Conservation (phyloP, 371 early-diverging fungal species). For the Apophysomyces variabilis region DNA sequence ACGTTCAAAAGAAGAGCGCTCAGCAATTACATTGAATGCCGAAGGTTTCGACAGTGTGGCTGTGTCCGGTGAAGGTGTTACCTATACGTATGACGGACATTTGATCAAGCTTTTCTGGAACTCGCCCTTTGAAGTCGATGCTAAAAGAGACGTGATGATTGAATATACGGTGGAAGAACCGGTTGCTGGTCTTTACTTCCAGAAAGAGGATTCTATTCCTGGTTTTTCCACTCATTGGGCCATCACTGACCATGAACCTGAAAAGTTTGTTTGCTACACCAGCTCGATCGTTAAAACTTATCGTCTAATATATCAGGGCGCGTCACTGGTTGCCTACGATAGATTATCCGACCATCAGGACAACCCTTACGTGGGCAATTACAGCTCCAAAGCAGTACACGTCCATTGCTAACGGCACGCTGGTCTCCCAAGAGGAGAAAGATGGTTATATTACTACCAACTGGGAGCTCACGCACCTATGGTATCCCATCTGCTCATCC, state of each 20-base stretch:
- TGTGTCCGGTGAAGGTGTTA: slow-evolving; percentile 30
- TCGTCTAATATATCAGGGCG: slow-evolving; percentile 18
- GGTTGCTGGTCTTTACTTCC: slow-evolving; percentile 40
- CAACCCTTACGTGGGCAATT: slow-evolving; percentile 51
- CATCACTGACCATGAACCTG: slow-evolving; percentile 46
- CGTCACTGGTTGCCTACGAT: slow-evolving; percentile 68
- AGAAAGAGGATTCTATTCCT: slow-evolving; percentile 18
- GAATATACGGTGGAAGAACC: slow-evolving; percentile 50
- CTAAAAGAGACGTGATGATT: slow-evolving; percentile 38
- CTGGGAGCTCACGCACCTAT: slow-evolving; percentile 50
- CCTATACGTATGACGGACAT: slow-evolving; percentile 48
- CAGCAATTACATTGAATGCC: slow-evolving; percentile 33
- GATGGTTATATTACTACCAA: slow-evolving; percentile 41
- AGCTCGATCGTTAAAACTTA: slow-evolving; percentile 6
- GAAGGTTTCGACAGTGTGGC: slow-evolving; percentile 41
- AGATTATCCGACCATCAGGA: slow-evolving; percentile 60
- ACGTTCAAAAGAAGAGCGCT: slow-evolving; percentile 14
- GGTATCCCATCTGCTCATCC: slow-evolving; percentile 20
- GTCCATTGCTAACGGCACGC: slow-evolving; percentile 58
- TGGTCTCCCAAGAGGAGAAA: slow-evolving; percentile 25
- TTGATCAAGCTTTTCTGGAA: slow-evolving; percentile 40
- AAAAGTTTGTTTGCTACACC: slow-evolving; percentile 29
- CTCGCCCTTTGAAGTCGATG: slow-evolving; percentile 36
- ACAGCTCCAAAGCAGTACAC: slow-evolving; percentile 47
- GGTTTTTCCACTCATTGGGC: slow-evolving; percentile 18